These are phyloP conservation scores for Penicillium sp. DNA, from an alignment of 2,329 filamentous ascomycete genomes.

Conservation along the genomic window DNA sequence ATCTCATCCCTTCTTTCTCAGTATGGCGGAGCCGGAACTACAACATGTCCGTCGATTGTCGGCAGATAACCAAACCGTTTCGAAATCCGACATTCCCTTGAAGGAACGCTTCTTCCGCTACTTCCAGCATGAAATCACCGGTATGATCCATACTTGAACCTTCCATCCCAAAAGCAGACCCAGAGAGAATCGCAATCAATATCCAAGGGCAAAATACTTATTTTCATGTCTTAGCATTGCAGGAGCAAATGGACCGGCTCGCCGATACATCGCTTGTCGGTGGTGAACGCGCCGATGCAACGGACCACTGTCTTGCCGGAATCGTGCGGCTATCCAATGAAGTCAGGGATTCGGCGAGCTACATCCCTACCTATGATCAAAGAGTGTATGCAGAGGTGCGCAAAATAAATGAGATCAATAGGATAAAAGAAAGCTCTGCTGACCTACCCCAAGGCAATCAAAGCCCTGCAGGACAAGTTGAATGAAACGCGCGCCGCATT, in stretches of 20 bases:
- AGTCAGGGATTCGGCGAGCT: slow-evolving; percentile 80
- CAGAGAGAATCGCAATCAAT: too few species aligned
- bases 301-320: slow-evolving; percentile 76
- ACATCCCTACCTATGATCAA: slow-evolving; percentile 87
- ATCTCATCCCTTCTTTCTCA: background rate
- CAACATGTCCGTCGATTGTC: slow-evolving; percentile 35
- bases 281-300: slow-evolving; percentile 78
- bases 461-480: slow-evolving; percentile 77
- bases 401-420: slow-evolving; percentile 16
- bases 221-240: slow-evolving; percentile 61
- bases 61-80: slow-evolving; percentile 38
- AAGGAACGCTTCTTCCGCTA: slow-evolving; percentile 85
- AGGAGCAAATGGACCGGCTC: slow-evolving; percentile 74
- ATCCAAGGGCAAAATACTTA: slow-evolving; percentile 19
- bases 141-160: slow-evolving; percentile 51
- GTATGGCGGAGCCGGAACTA: slow-evolving; percentile 38
- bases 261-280: slow-evolving; percentile 64
- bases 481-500: slow-evolving; percentile 70
- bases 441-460: slow-evolving; percentile 67
- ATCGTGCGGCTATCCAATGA: slow-evolving; percentile 82
- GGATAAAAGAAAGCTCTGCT: slow-evolving; percentile 14
- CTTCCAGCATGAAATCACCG: slow-evolving; percentile 75
- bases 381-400: slow-evolving; percentile 77
- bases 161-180: background rate
- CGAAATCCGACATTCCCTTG: slow-evolving; percentile 47